Base-by-base conservation (phyloP, 106 monocot genomes). In the Dioscorea alata region DNA sequence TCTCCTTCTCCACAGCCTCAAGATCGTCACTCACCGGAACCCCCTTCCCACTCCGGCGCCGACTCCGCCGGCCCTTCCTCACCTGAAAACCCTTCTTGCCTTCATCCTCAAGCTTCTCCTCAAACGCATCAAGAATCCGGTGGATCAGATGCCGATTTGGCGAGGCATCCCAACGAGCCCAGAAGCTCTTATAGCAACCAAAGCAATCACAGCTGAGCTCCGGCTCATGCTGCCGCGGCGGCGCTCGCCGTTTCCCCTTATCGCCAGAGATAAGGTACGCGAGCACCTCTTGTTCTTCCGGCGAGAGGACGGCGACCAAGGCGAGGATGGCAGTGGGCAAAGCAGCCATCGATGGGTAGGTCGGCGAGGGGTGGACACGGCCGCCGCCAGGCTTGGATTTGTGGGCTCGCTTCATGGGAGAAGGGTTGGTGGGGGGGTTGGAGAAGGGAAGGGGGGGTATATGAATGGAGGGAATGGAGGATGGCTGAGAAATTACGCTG, bases 121-220 rank as follows among this genome's bases (percentile, higher is more conserved):
- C 72, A 18, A 64, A 64, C 7, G 63, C 63, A 23, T 73, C 72
- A 19, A 73, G 61, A 24, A 63, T 63, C 13, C 33, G 42, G 20
- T 73, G 63, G 18, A 73, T 73, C 51, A 73, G 50, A 3, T 73
- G 72, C 17, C 72, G 50, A 33, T 73, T 73, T 4, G 72, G 72
- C 25, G 72, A 73, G 8, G 63, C 63, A 20, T 73, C 72, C 72
- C 72, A 73, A 19, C 72, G 50, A 15, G 64, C 72, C 72, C 72
- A 73, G 63, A 63, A 73, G 52, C 64, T 73, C 63, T 42, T 73
- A 64, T 73, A 73, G 64, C 72, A 73, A 4, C 34, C 13, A 52
- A 73, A 73, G 63, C 72, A 73, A 23, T 22, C 16, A 52, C 72
- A 73, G 8, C 72, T 63, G 18, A 54, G 49, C 50, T 51, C 49